Base-by-base conservation (phyloP, 495 filamentous ascomycete genomes). In the Amniculicola lignicola region DNA sequence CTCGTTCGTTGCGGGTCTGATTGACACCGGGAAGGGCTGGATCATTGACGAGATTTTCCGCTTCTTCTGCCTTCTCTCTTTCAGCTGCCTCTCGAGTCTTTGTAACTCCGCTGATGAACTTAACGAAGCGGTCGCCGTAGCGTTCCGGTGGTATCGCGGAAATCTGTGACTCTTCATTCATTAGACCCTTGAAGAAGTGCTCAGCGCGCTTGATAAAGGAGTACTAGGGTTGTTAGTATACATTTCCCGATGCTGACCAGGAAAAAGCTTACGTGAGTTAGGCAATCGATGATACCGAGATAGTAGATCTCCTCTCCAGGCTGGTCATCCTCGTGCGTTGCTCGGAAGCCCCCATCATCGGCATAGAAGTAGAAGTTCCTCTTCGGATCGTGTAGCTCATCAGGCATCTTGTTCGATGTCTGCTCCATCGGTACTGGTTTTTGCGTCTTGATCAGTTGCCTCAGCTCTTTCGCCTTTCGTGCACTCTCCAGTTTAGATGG, bases 301-400 rank as follows among this genome's bases (percentile, higher is more conserved):
- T 97, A 99, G 64, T 97, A 99, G 27, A 99, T 90, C 71, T 95
- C 89, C 50, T 96, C 90, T 1, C 84, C 91, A 6, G 87, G 82
- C 22, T 76, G 70, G 57, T 93, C 85, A 72, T 93, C 85, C 69
- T 96, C 90, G 65, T 95, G 91, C 6, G 93, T 97, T 5, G 93
- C 94, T 58, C 84, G 78, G 69, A 96, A 90, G 2, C 93, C 93
- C 47, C 93, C 93, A 69, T 97, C 92, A 64, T 96, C 91, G 47
- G 83, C 81, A 69, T 96, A 96, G 69, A 96, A 97, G 60, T 88
- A 79, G 42, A 80, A 79, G 40, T 78, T 78, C 57, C 82, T 85
- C 52, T 81, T 70, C 3, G 80, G 77, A 59, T 86, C 82, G 33
- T 89, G 75, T 52, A 84, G 77, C 67, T 90, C 86, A 41, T 96